These are phyloP conservation scores for Diplodia mutila DNA, from an alignment of 2,329 filamentous ascomycete genomes.

Conservation along the genomic window DNA sequence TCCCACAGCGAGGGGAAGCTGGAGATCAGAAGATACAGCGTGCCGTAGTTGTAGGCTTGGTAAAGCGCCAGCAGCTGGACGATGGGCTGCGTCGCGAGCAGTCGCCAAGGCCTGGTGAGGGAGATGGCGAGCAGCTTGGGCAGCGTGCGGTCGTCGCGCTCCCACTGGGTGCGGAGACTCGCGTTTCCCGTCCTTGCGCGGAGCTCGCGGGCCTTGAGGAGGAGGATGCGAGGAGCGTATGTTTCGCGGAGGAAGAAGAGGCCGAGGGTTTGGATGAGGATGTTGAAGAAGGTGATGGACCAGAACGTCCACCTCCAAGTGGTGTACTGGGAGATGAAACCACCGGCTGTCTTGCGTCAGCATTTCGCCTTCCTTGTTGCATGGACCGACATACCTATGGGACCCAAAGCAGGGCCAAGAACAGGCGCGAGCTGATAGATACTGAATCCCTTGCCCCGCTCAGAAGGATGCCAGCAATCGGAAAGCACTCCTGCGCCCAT, in stretches of 20 bases:
- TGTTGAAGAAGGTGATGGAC: constrained; percentile 50
- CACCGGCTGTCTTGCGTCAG: constrained; percentile 49
- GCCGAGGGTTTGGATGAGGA: constrained; percentile 46
- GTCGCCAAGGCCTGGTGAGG: constrained; percentile 59
- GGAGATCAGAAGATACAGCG: constrained; percentile 66
- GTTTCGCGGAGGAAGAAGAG: constrained; percentile 51
- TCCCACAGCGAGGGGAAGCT: constrained; percentile 65
- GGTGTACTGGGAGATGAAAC: constrained; percentile 49
- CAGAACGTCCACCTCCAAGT: constrained; percentile 57
- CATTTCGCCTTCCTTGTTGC: too few species aligned
- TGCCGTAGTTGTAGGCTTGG: constrained; percentile 63
- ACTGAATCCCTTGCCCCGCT: constrained; percentile 65
- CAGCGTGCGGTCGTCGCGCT: constrained; percentile 44
- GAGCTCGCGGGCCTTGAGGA: constrained; percentile 61
- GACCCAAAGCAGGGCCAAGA: constrained; percentile 67
- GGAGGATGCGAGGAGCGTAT: constrained; percentile 49
- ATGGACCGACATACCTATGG: constrained; percentile 49
- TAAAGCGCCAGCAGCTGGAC: constrained; percentile 61
- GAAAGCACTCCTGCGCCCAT: constrained; percentile 41
- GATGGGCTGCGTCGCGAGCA: constrained; percentile 63
- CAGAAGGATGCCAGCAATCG: constrained; percentile 63
- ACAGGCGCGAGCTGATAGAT: constrained; percentile 67
- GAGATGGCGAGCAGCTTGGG: constrained; percentile 40
- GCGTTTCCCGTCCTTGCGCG: constrained; percentile 62
- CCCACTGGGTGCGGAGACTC: constrained; percentile 59